A percentile compares a stretch with the other conserved stretches of the same genome.
These are phyloP conservation scores for Patellaria atrata DNA, from an alignment of 495 filamentous ascomycete species.

Conservation along the genomic window DNA sequence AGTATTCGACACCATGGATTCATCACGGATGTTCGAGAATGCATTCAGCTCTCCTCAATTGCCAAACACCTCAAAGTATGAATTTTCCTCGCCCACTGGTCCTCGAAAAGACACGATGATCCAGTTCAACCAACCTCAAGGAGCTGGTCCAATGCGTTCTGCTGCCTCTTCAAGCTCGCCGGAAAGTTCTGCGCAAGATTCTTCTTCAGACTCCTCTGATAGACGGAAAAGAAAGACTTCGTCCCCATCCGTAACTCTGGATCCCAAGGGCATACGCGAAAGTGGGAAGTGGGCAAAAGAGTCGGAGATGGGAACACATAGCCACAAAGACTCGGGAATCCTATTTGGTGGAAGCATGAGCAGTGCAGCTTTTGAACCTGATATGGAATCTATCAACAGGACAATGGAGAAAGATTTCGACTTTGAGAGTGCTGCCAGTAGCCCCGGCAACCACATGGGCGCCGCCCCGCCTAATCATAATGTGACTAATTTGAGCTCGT, in stretches of 20 bases:
- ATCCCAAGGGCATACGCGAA: conserved; percentile 14
- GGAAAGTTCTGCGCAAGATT: conserved; percentile 33
- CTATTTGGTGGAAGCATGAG: not conserved
- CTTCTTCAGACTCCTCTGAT: conserved; percentile 33
- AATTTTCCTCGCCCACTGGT: too few relatives aligned
- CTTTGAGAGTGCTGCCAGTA: not conserved
- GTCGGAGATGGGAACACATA: conserved; percentile 3
- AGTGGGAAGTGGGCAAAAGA: conserved; percentile 6
- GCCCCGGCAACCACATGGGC: not conserved
- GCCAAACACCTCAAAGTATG: too few relatives aligned
- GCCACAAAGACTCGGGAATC: too few relatives aligned
- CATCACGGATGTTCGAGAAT: too few relatives aligned
- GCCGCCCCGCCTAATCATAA: conserved; percentile 1
- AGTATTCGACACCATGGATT: too few relatives aligned
- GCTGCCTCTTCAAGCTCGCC: conserved; percentile 28
- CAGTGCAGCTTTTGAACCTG: not conserved
- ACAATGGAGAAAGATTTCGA: not conserved
- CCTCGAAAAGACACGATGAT: too few relatives aligned
- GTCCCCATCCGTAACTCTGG: conserved; percentile 24
- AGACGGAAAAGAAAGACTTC: conserved; percentile 32
- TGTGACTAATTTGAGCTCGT: not conserved
- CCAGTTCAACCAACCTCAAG: too few relatives aligned
- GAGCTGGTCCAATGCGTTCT: too few relatives aligned
- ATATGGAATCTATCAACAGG: conserved; percentile 1
- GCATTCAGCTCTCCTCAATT: too few relatives aligned